Evolutionary conservation across 257 asterid species (phyloP).

Genomic region (Mitragyna speciosa): DNA sequence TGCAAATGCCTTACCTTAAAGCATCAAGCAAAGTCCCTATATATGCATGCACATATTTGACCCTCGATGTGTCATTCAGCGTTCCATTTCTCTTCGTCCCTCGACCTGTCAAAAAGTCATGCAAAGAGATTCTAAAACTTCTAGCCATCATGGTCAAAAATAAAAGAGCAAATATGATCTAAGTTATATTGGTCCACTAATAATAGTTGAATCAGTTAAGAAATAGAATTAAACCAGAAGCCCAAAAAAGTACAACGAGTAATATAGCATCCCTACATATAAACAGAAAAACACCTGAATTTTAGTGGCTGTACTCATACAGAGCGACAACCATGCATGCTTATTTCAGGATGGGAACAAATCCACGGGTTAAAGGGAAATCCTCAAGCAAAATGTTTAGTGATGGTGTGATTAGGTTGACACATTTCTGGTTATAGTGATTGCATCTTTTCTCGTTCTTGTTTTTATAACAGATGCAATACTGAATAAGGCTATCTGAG

Average conservation of each 20-base stretch:
- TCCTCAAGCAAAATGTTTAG: neutral
- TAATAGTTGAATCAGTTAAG: neutral
- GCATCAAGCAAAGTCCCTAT: conserved; percentile 30
- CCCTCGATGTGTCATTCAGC: conserved; percentile 24
- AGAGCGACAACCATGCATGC: neutral
- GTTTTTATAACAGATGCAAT: neutral
- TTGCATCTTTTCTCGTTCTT: neutral
- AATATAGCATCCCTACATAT: neutral
- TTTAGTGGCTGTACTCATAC: neutral
- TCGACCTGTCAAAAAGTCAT: conserved; percentile 17
- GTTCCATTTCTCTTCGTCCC: conserved; percentile 15
- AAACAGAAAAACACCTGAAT: too few relatives aligned
- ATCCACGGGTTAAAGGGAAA: neutral
- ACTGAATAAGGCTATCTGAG: neutral
- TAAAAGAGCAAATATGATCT: neutral
- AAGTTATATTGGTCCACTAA: neutral
- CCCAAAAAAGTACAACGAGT: neutral
- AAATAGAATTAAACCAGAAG: neutral
- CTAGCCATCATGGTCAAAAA: neutral
- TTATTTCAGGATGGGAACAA: neutral
- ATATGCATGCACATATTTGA: conserved; percentile 23
- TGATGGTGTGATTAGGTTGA: neutral
- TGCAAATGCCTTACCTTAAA: conserved; percentile 21
- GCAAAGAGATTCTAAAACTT: neutral
- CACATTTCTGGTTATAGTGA: neutral